Conservation (phyloP, 2,329 filamentous ascomycete species). For the Ambrosiella beaveri region DNA sequence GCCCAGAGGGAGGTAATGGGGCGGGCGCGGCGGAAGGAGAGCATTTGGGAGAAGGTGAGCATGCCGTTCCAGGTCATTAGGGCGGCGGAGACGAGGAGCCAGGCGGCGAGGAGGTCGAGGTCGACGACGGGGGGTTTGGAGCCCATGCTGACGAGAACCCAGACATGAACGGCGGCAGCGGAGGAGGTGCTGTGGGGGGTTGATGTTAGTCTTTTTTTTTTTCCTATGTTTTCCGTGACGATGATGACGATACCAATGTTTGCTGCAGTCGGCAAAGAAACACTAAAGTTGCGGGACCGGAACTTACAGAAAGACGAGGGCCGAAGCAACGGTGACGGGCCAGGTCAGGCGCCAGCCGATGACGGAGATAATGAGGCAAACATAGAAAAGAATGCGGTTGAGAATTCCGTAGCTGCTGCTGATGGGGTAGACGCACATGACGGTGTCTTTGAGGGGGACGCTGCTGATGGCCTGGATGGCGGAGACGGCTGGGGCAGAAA, state of each 20-base stretch:
- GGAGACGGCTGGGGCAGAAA: slow-evolving; percentile 3
- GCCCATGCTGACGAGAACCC: slow-evolving; percentile 10
- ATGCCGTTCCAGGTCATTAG: slow-evolving; percentile 12
- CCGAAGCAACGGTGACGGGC: slow-evolving; percentile 5
- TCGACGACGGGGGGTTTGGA: slow-evolving; percentile 7
- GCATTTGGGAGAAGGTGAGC: slow-evolving; percentile 10
- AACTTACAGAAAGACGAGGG: slow-evolving; percentile 10
- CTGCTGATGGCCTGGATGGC: slow-evolving; percentile 6
- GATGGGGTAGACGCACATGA: slow-evolving; percentile 13
- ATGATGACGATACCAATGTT: too few species aligned
- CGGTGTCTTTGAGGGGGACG: slow-evolving; percentile 8
- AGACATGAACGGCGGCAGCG: slow-evolving; percentile 10
- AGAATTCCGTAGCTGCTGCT: slow-evolving; percentile 10
- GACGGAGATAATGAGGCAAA: slow-evolving; percentile 9
- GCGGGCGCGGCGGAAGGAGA: slow-evolving; percentile 12
- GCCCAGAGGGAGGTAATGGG: slow-evolving; percentile 10
- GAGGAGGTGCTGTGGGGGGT: not conserved
- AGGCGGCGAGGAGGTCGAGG: slow-evolving; percentile 10
- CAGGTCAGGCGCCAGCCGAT: slow-evolving; percentile 11
- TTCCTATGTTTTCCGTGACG: too few species aligned
- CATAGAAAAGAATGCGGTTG: slow-evolving; percentile 10
- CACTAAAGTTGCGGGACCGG: too few species aligned
- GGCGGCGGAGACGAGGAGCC: slow-evolving; percentile 8
- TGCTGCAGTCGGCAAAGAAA: too few species aligned
- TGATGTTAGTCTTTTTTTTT: not conserved